A percentile compares a stretch with the other conserved stretches of the same genome.
Conservation (phyloP, 345 rosid genomes). For the Salix caprea region DNA sequence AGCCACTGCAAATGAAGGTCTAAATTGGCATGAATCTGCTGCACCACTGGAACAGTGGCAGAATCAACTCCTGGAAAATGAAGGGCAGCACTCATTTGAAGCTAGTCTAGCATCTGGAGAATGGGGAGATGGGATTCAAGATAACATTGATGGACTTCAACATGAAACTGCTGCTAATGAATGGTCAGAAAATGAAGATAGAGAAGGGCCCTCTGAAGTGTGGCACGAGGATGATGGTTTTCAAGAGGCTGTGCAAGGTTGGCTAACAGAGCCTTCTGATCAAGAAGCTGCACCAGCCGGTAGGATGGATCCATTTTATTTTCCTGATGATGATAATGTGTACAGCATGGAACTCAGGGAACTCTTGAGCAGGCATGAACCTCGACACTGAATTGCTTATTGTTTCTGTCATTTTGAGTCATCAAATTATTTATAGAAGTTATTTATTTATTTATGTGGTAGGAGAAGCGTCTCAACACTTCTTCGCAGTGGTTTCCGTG, state of each 20-base stretch:
- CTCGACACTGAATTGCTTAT: conserved; percentile 7
- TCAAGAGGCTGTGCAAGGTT: conserved; percentile 53
- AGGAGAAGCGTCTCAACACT: conserved; percentile 97
- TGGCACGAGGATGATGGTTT: conserved; percentile 36
- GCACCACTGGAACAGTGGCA: conserved; percentile 32
- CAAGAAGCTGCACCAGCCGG: conserved; percentile 38
- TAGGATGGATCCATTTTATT: conserved; percentile 49
- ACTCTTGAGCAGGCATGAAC: conserved; percentile 65
- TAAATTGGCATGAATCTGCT: conserved; percentile 28
- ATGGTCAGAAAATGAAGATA: conserved; percentile 41
- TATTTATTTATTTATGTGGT: conserved; percentile 13
- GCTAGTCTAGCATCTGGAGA: conserved; percentile 36
- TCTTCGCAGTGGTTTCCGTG: conserved; percentile 83
- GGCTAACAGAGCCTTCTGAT: conserved; percentile 54
- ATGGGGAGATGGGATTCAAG: conserved; percentile 36
- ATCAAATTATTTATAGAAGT: conserved; percentile 11
- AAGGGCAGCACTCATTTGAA: conserved; percentile 38
- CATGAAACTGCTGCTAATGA: conserved; percentile 38
- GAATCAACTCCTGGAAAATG: conserved; percentile 39
- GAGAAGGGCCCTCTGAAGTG: conserved; percentile 44
- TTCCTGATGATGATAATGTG: conserved; percentile 59
- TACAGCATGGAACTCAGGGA: conserved; percentile 71
- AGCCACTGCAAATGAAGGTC: conserved; percentile 29
- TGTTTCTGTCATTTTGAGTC: background rate
- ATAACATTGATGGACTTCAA: conserved; percentile 30